Percentiles rank a stretch among this genome's conserved stretches.
phyloP scores from a whole-genome alignment of 306 rosid genomes.

The Acacia acuminata region DNA sequence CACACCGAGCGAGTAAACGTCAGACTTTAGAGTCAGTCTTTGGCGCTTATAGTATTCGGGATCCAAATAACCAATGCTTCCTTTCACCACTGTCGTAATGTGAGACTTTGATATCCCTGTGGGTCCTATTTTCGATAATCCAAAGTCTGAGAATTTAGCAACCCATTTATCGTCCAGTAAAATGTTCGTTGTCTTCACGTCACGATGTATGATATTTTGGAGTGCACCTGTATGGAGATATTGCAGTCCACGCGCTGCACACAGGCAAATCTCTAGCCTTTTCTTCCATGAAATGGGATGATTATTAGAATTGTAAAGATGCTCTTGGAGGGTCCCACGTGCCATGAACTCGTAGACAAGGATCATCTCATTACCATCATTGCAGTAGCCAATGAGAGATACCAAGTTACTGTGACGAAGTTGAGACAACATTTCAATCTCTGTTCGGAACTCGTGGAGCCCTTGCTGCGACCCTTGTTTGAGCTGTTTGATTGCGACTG shows the following conservation, averaged over 20 bases:
- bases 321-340: background rate
- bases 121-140: background rate
- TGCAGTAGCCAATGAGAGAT: constrained; percentile 46
- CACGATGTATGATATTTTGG: constrained; percentile 1
- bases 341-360: constrained; percentile 3
- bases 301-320: background rate
- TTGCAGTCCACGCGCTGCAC: background rate
- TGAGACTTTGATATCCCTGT: background rate
- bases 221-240: background rate
- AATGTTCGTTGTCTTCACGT: constrained; percentile 37
- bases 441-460: background rate
- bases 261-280: background rate
- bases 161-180: background rate
- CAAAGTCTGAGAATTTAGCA: background rate
- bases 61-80: background rate
- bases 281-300: background rate
- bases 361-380: constrained; percentile 47
- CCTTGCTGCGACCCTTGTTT: background rate
- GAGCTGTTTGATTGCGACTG: background rate
- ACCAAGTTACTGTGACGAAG: constrained; percentile 50
- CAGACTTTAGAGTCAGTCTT: constrained; percentile 28
- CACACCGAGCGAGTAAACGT: constrained; percentile 36
- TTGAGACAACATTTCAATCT: constrained; percentile 43
- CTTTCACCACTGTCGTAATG: background rate
- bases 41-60: background rate